Percentiles rank a stretch among this genome's conserved stretches.
Evolutionary conservation across 257 asterid species (phyloP).

Genomic region (Cordia subcordata): DNA sequence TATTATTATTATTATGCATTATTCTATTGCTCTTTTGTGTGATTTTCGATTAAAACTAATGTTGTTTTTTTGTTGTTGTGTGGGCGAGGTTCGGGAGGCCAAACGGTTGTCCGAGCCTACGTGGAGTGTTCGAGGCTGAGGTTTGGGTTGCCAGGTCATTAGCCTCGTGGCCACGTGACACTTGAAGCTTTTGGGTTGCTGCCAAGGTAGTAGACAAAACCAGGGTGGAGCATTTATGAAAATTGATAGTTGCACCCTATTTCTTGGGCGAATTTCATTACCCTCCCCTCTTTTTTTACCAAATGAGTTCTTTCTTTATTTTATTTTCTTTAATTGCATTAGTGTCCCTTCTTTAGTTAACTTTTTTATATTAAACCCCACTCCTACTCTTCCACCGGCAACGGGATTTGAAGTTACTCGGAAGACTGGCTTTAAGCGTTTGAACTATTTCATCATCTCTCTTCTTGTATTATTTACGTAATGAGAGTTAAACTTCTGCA

Average conservation of each 20-base stretch:
- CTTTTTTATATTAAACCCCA: too few relatives aligned
- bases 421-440: too few relatives aligned
- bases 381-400: too few relatives aligned
- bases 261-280: neutral
- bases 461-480: too few relatives aligned
- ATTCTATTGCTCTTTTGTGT: conserved; percentile 3
- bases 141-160: conserved; percentile 29
- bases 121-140: conserved; percentile 27
- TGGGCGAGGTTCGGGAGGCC: conserved; percentile 21
- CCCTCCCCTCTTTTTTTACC: neutral
- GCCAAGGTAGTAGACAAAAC: conserved; percentile 2
- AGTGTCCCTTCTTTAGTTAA: too few relatives aligned
- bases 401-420: too few relatives aligned
- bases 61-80: conserved; percentile 20
- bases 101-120: conserved; percentile 79
- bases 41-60: conserved; percentile 2
- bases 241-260: too few relatives aligned
- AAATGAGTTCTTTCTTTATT: neutral
- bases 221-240: neutral
- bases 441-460: too few relatives aligned
- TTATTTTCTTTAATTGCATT: too few relatives aligned
- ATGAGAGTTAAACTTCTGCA: too few relatives aligned
- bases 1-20: too few relatives aligned
- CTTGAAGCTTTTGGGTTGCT: conserved; percentile 9
- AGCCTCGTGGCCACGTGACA: conserved; percentile 48